Percentiles rank a stretch among this genome's conserved stretches.
Evolutionary conservation across 2,329 filamentous ascomycete species (phyloP).

Genomic region (Epichloe festucae): DNA sequence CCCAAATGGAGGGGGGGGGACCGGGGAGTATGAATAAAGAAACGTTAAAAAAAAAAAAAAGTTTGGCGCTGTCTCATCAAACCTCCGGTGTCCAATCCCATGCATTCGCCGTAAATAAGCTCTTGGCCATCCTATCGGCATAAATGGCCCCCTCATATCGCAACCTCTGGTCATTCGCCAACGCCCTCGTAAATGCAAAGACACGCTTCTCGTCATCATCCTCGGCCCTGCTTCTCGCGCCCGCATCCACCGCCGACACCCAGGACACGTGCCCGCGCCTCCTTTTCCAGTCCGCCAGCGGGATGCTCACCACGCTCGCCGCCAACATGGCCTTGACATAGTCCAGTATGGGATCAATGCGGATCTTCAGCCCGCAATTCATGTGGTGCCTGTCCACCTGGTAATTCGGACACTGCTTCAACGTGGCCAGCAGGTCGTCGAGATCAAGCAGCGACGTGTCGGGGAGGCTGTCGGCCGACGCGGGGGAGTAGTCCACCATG

Average conservation of each 20-base stretch:
- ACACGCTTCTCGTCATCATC: slow-evolving; percentile 11
- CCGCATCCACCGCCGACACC: slow-evolving; percentile 14
- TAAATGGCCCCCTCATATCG: slow-evolving; percentile 36
- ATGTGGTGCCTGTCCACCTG: slow-evolving; percentile 62
- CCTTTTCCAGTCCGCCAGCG: slow-evolving; percentile 33
- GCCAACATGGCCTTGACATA: slow-evolving; percentile 46
- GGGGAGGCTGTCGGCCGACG: slow-evolving; percentile 30
- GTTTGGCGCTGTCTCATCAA: slow-evolving; percentile 8
- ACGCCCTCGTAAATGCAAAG: slow-evolving; percentile 38
- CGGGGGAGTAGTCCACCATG: slow-evolving; percentile 42
- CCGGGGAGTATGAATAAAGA: no score
- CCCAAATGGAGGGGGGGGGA: no score
- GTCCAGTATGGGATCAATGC: slow-evolving; percentile 53
- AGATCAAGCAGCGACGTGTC: slow-evolving; percentile 47
- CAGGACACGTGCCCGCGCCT: slow-evolving; percentile 28
- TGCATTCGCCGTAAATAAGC: slow-evolving; percentile 40
- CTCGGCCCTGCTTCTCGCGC: slow-evolving; percentile 4
- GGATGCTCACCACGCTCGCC: slow-evolving; percentile 30
- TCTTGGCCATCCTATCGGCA: slow-evolving; percentile 36
- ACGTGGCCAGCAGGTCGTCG: slow-evolving; percentile 41
- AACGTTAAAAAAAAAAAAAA: no score
- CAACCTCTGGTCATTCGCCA: slow-evolving; percentile 37
- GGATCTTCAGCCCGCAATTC: slow-evolving; percentile 57
- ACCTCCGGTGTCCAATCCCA: slow-evolving; percentile 49
- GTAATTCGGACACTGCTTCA: slow-evolving; percentile 57